Base-by-base conservation (phyloP, 129 eudicot genomes). In the Calendula officinalis region DNA sequence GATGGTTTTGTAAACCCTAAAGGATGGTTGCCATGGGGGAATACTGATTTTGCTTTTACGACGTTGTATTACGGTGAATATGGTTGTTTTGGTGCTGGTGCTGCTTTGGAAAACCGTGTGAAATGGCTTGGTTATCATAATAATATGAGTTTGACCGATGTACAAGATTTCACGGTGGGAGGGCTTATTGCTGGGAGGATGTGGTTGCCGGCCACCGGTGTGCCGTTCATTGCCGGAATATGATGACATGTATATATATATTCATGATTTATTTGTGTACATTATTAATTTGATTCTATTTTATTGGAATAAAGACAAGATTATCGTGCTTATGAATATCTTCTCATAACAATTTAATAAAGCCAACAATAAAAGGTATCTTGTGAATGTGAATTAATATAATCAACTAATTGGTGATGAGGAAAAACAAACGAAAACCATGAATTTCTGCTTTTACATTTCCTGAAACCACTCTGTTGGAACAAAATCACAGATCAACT, bases 11-110 rank as follows among this genome's bases (percentile, higher is more conserved):
- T 88, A 0, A 56, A 61, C 8, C 85, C 82, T 0, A 60, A 71
- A 39, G 97, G 97, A 0, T 94, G 99, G 99, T 71, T 76, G 12
- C 52, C 76, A 0, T 94, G 99, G 99, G 64, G 68, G 50, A 78
- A 84, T 32, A 68, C 86, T 3, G 62, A 72, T 30, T 83, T 78
- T 27, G 94, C 90, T 1, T 74, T 77, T 73, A 52, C 51, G 1
- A 88, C 95, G 3, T 73, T 94, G 84, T 88, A 88, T 22, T 94
- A 88, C 44, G 99, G 89, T 1, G 99, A 92, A 66, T 89, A 94
- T 44, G 52, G 34, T 14, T 88, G 88, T 66, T 66, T 67, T 8
- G 97, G 99, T 42, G 82, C 82, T 0, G 95, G 87, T 0, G 62
- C 92, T 0, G 64, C 68, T 0, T 56, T 80, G 0, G 68, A 61